Evolutionary conservation across 352 stramenopile species (phyloP), one percentile per base, ranked within the genome.

Genomic region (Globisporangium okanoganense): DNA sequence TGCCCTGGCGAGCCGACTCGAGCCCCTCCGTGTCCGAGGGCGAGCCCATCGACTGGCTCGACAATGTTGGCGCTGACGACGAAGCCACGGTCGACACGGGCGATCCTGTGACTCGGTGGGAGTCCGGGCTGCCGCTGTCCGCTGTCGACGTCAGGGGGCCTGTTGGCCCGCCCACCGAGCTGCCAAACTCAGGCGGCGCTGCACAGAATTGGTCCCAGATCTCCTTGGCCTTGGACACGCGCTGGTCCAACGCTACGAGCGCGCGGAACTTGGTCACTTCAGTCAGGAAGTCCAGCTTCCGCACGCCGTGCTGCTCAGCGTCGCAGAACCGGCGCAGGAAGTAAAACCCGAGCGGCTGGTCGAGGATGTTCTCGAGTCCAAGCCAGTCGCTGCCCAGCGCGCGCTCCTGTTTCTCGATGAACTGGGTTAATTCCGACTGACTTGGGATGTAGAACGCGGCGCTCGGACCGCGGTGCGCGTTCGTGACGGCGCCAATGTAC

Each of bases 401-500:
- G 22, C 77, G 75, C 60, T 88, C 75, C 43, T 90, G 80, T 0
- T 69, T 70, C 9, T 88, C 75, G 20, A 83, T 64, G 54, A 90
- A 94, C 59, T 90, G 79, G 18, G 67, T 71, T 24, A 92, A 38
- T 61, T 93, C 82, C 14, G 73, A 73, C 38, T 73, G 65, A 13
- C 79, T 78, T 36, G 82, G 78, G n/a, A 73, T 84, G 71, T 91
- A 90, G 62, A 88, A 94, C 2, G 82, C 76, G 2, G 82, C 77
- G 36, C 68, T 89, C 0, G 85, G 85, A 0, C 83, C 79, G 12
- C 82, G 82, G 40, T 88, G 76, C 35, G 76, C 67, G 50, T 95
- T 92, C 16, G 69, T 87, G 58, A 96, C 85, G 0, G 87, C 88
- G 54, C 85, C 82, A 51, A 95, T 93, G 64, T 96, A 97, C 66